Conservation (phyloP, 2,329 filamentous ascomycete genomes). For the Incumbomyces lentus region DNA sequence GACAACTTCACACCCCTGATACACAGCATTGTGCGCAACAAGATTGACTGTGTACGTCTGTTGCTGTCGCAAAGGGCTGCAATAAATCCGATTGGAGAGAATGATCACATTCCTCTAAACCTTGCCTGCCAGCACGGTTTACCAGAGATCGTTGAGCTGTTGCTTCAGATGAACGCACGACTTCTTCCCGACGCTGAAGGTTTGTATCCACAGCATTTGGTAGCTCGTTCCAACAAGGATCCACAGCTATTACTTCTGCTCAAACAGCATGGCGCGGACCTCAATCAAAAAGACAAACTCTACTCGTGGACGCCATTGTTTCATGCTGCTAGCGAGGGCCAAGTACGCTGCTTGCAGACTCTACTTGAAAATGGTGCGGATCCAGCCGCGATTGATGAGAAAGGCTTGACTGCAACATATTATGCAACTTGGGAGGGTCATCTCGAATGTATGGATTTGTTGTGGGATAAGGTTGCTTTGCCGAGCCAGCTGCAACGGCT, state of each 20-base stretch:
- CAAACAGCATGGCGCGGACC: constrained; percentile 74
- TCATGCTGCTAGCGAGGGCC: constrained; percentile 91
- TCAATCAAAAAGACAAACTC: constrained; percentile 87
- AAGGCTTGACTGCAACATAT: constrained; percentile 87
- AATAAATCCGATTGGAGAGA: constrained; percentile 73
- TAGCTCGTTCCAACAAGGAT: constrained; percentile 76
- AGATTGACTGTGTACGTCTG: constrained; percentile 67
- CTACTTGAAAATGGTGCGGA: constrained; percentile 71
- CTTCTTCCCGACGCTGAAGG: constrained; percentile 94
- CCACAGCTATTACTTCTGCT: constrained; percentile 70
- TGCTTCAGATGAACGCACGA: constrained; percentile 67
- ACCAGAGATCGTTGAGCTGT: constrained; percentile 68
- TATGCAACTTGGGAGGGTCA: constrained; percentile 98
- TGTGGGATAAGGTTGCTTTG: constrained; percentile 37
- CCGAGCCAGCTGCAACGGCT: background rate
- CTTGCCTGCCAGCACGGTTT: constrained; percentile 91
- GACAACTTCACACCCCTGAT: constrained; percentile 96
- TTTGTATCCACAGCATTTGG: constrained; percentile 90
- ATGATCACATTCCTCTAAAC: constrained; percentile 89
- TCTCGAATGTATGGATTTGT: constrained; percentile 81
- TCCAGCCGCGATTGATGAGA: constrained; percentile 76
- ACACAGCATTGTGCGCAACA: constrained; percentile 83
- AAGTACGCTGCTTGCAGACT: constrained; percentile 74
- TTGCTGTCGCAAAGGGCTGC: constrained; percentile 70
- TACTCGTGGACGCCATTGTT: constrained; percentile 97